These are phyloP conservation scores for Teratosphaeria epicoccoides DNA, from an alignment of 2,329 filamentous ascomycete genomes.

Conservation along the genomic window DNA sequence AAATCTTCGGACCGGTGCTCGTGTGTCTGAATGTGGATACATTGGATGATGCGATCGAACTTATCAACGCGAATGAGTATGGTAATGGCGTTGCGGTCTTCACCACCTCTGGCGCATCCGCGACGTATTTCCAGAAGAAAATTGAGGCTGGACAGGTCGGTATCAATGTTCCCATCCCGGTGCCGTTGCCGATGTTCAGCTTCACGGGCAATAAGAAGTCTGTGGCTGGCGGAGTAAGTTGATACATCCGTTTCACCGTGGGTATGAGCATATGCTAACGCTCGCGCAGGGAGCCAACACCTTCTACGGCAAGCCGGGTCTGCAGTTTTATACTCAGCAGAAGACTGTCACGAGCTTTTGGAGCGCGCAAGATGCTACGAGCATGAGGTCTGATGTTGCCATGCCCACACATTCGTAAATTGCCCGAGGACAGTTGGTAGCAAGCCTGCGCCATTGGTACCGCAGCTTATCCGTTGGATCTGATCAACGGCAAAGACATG, in stretches of 20 bases:
- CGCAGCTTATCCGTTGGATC: too few species aligned
- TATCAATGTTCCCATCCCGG: conserved; percentile 72
- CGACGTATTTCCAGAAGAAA: conserved; percentile 65
- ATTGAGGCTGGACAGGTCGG: conserved; percentile 80
- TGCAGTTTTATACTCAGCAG: conserved; percentile 92
- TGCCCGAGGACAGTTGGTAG: too few species aligned
- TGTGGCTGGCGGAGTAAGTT: conserved; percentile 59
- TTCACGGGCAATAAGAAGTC: conserved; percentile 66
- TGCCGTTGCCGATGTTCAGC: conserved; percentile 33
- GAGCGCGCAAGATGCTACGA: conserved; percentile 74
- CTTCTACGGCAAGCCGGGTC: conserved; percentile 86
- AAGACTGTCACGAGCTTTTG: conserved; percentile 96
- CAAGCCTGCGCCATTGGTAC: too few species aligned
- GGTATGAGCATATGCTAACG: not conserved
- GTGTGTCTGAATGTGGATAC: conserved; percentile 35
- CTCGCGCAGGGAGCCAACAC: conserved; percentile 61
- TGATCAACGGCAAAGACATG: too few species aligned
- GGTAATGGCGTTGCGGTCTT: conserved; percentile 82
- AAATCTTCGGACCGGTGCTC: conserved; percentile 77
- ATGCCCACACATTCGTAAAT: conserved; percentile 60
- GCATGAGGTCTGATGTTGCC: conserved; percentile 71
- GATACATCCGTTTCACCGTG: not conserved
- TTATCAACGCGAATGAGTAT: conserved; percentile 80
- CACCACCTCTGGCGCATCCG: conserved; percentile 65
- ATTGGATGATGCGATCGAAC: conserved; percentile 65